Percentiles rank a stretch among this genome's conserved stretches.
These are phyloP conservation scores for Stachybotrys elegans DNA, from an alignment of 2,329 filamentous ascomycete species.

Conservation along the genomic window DNA sequence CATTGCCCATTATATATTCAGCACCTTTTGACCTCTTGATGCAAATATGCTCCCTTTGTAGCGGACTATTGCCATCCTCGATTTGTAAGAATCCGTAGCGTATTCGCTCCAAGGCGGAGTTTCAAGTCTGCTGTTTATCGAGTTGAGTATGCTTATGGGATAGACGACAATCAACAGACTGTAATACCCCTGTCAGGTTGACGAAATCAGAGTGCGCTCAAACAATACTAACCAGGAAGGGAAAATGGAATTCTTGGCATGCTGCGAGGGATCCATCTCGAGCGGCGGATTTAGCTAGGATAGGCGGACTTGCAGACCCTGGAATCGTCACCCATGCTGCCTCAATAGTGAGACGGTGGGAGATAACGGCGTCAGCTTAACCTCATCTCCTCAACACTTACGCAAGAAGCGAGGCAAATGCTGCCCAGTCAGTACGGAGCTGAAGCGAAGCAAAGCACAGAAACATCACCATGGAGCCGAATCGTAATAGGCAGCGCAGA, in stretches of 20 bases:
- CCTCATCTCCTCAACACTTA: neutral
- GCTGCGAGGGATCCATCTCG: neutral
- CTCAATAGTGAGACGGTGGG: neutral
- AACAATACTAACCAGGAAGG: neutral
- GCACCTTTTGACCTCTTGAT: neutral
- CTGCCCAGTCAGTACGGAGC: neutral
- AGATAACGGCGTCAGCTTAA: neutral
- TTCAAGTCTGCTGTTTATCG: too few relatives aligned
- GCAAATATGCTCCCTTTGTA: neutral
- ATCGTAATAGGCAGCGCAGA: too few relatives aligned
- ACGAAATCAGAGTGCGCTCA: neutral
- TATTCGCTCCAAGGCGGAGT: too few relatives aligned
- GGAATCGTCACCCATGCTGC: neutral
- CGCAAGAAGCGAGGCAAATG: neutral
- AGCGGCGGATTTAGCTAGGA: neutral
- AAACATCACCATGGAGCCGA: too few relatives aligned
- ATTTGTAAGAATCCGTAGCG: too few relatives aligned
- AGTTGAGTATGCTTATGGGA: too few relatives aligned
- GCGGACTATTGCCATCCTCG: neutral
- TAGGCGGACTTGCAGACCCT: neutral
- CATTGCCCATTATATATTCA: neutral
- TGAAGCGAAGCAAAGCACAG: neutral
- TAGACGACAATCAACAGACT: neutral
- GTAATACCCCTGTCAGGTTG: neutral
- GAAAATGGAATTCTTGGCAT: conserved; percentile 5